Evolutionary conservation across 148 eudicot species (phyloP).

Genomic region (Rhododendron williamsianum): DNA sequence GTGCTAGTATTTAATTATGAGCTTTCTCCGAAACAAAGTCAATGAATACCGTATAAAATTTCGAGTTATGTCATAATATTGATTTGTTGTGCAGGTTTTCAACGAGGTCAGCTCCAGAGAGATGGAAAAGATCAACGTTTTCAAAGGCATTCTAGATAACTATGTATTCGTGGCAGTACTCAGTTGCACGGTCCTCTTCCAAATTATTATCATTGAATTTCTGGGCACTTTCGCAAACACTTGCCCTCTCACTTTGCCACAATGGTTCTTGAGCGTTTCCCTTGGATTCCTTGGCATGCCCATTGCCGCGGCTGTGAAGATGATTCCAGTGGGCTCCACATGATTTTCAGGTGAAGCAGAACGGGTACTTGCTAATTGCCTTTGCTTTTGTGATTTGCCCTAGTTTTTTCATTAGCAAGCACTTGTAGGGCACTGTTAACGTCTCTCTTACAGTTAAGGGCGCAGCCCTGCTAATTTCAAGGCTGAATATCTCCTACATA

Average conservation of each 20-base stretch:
- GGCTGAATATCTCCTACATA: neutral
- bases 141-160: conserved; percentile 66
- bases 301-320: conserved; percentile 65
- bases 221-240: conserved; percentile 78
- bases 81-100: conserved; percentile 48
- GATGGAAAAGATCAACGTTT: conserved; percentile 81
- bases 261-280: conserved; percentile 52
- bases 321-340: conserved; percentile 52
- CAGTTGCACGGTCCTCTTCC: conserved; percentile 53
- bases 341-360: conserved; percentile 3
- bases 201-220: conserved; percentile 60
- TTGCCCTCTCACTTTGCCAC: conserved; percentile 47
- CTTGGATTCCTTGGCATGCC: conserved; percentile 89
- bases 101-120: conserved; percentile 86
- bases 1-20: neutral
- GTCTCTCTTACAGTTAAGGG: neutral
- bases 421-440: neutral
- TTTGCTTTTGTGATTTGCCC: neutral
- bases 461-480: neutral
- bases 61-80: neutral
- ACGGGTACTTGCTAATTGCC: neutral
- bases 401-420: neutral
- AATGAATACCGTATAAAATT: neutral
- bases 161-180: conserved; percentile 65
- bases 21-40: neutral